Evolutionary conservation across 2,329 filamentous ascomycete species (phyloP).

Genomic region (Fusarium stilboides): DNA sequence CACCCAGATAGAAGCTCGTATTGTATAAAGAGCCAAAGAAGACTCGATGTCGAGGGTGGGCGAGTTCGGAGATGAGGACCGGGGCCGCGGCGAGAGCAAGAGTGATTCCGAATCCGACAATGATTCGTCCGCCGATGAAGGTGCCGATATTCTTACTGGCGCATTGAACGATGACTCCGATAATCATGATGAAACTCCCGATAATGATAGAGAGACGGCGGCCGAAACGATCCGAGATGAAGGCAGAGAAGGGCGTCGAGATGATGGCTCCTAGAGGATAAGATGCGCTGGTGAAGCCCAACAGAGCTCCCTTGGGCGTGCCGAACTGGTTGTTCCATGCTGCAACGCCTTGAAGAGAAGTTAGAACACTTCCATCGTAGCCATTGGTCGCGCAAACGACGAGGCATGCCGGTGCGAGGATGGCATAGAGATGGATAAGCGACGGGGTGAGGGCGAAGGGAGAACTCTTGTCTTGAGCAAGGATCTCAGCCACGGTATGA

Average conservation of each 20-base stretch:
- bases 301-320: slow-evolving; percentile 51
- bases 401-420: slow-evolving; percentile 34
- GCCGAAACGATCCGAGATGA: slow-evolving; percentile 49
- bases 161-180: slow-evolving; percentile 32
- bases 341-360: slow-evolving; percentile 59
- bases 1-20: slow-evolving; percentile 3
- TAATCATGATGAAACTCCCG: slow-evolving; percentile 35
- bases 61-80: slow-evolving; percentile 52
- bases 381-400: slow-evolving; percentile 59
- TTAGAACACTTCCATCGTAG: slow-evolving; percentile 65
- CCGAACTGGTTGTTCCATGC: slow-evolving; percentile 58
- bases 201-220: slow-evolving; percentile 51
- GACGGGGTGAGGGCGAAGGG: slow-evolving; percentile 18
- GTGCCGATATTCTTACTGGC: slow-evolving; percentile 53
- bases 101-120: slow-evolving; percentile 68
- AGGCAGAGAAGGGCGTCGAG: too few relatives aligned
- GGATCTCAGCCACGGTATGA: slow-evolving; percentile 29
- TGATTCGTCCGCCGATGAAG: slow-evolving; percentile 67
- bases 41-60: slow-evolving; percentile 34
- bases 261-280: slow-evolving; percentile 63
- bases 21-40: slow-evolving; percentile 26
- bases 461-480: slow-evolving; percentile 27
- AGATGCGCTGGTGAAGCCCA: slow-evolving; percentile 57
- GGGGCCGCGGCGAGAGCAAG: slow-evolving; percentile 67
- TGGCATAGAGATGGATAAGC: slow-evolving; percentile 25